Evolutionary conservation across 441 rosid species (phyloP), one percentile per base, ranked within the genome.

Genomic region (Erysimum cheiri): DNA sequence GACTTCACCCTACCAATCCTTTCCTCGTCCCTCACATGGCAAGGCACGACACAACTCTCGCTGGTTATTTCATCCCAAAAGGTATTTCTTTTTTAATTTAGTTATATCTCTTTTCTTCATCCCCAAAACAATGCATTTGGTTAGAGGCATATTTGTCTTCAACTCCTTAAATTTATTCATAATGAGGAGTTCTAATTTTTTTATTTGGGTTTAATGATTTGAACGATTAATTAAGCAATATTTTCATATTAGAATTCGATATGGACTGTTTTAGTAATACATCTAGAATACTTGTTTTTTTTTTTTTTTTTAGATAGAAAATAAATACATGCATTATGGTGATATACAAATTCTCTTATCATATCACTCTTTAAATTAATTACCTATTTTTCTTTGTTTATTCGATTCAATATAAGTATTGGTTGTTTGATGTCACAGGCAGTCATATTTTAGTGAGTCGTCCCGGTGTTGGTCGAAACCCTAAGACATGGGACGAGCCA

Each of bases 11-110:
- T n/a, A 43, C 47, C 47, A 43, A 43, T 14, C 19, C 47, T 43
- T 43, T 43, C 47, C 47, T 43, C 15, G 47, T 43, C 28, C 62
- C 62, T 58, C 62, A 58, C 46, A 58, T 58, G 62, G 46, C 62
- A 5, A 46, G 46, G 19, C 63, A 37, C 3, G 46, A 58, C 47
- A 58, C 63, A 58, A 65, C 70, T 29, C 22, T 65, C 35, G 70
- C 70, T 41, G 70, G 60, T 14, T 65, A 65, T 55, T 65, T 50
- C 48, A 40, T 65, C 26, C 70, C 70, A 4, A 65, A 65, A 57
- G 61, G 61, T 32, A n/a, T 29, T 19, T 29, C 36, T 10, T 48
- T 24, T 36, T 36, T 36, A 1, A 1, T 33, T 2, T 35, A 8
- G 2, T 8, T 35, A 36, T 49, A 8, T 19, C 13, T 19, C 3